Conservation (phyloP, 2,329 filamentous ascomycete genomes). For the Apiospora kogelbergensis region DNA sequence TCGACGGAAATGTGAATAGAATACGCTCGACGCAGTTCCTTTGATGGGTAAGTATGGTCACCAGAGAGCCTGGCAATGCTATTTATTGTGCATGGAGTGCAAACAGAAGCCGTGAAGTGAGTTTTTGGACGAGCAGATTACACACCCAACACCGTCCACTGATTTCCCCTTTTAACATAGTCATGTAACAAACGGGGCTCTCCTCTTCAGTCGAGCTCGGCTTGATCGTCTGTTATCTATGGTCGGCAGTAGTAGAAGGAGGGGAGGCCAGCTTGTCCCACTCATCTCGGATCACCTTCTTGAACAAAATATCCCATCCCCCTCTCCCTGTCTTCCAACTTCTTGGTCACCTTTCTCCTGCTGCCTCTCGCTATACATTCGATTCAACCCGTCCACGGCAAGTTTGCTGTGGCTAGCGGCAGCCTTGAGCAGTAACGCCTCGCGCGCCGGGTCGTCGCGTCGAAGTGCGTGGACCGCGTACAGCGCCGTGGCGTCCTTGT, state of each 20-base stretch:
- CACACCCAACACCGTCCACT: neutral
- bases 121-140: neutral
- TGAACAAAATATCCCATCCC: constrained; percentile 20
- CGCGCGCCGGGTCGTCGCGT: constrained; percentile 21
- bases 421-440: constrained; percentile 29
- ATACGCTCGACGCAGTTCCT: neutral
- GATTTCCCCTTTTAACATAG: neutral
- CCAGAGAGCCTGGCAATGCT: neutral
- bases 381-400: neutral
- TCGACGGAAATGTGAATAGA: neutral
- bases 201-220: neutral
- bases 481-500: constrained; percentile 23
- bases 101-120: neutral
- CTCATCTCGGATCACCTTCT: constrained; percentile 24
- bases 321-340: constrained; percentile 9
- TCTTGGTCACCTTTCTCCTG: constrained; percentile 15
- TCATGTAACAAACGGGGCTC: neutral
- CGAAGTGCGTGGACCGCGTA: constrained; percentile 28
- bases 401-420: constrained; percentile 28
- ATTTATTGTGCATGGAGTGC: neutral
- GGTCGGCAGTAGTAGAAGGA: neutral
- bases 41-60: too few species aligned
- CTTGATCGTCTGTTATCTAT: neutral
- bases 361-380: neutral
- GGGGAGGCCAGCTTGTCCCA: constrained; percentile 20